Percentiles rank a stretch among this genome's conserved stretches.
Conservation (phyloP, 2,329 filamentous ascomycete genomes). For the Cytospora piceae region DNA sequence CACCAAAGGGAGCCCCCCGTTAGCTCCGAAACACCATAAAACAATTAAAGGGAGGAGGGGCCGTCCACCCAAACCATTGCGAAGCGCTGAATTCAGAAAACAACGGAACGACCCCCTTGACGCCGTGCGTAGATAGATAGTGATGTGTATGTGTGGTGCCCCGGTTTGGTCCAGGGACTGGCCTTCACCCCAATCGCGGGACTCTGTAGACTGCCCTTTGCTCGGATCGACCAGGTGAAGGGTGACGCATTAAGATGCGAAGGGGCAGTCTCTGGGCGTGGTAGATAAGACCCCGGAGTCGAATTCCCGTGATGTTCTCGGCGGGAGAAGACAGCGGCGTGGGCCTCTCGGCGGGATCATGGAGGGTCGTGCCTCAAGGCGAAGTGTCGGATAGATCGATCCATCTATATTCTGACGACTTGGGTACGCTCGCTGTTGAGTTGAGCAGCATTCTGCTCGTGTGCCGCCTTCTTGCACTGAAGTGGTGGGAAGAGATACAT, state of each 20-base stretch:
- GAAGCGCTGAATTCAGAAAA: conserved; percentile 2
- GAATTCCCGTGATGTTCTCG: neutral
- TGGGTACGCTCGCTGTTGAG: conserved; percentile 91
- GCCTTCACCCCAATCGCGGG: neutral
- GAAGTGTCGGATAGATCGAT: neutral
- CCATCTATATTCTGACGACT: conserved; percentile 67
- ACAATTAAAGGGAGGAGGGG: neutral
- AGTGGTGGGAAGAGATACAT: conserved; percentile 7
- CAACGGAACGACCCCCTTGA: neutral
- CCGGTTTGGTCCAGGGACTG: neutral
- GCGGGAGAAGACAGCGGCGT: neutral
- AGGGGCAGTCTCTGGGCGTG: neutral
- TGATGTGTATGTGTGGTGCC: neutral
- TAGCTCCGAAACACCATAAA: neutral
- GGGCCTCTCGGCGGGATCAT: conserved; percentile 1
- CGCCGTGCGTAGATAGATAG: conserved; percentile 1
- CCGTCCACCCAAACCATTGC: neutral
- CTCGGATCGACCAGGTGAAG: neutral
- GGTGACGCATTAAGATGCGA: neutral
- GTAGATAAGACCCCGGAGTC: neutral
- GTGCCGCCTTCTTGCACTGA: conserved; percentile 93
- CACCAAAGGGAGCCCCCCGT: neutral
- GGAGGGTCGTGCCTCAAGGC: neutral
- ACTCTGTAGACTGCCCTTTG: neutral
- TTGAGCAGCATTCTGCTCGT: conserved; percentile 91